Conservation (phyloP, 495 filamentous ascomycete genomes). For the Amniculicola lignicola region DNA sequence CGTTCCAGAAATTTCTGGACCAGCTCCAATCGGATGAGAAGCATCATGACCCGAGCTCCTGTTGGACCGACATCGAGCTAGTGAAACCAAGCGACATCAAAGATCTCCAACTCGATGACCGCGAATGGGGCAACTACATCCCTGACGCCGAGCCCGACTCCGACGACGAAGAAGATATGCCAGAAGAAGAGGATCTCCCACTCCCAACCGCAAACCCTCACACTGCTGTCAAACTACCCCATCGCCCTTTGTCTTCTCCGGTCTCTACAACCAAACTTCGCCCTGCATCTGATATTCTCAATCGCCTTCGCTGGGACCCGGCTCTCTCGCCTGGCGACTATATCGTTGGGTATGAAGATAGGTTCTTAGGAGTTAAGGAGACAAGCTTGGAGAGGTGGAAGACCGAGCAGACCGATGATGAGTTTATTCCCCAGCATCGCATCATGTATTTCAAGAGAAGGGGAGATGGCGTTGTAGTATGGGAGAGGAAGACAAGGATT, state of each 20-base stretch:
- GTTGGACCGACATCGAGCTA: constrained; percentile 49
- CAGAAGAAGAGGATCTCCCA: constrained; percentile 32
- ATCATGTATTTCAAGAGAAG: constrained; percentile 67
- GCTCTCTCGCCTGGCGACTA: constrained; percentile 59
- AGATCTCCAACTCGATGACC: constrained; percentile 44
- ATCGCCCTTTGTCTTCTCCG: neutral
- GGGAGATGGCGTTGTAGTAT: constrained; percentile 50
- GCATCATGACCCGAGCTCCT: constrained; percentile 48
- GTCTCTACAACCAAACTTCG: constrained; percentile 38
- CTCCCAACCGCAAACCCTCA: neutral
- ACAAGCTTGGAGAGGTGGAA: constrained; percentile 65
- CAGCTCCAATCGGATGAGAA: constrained; percentile 47
- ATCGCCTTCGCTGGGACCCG: constrained; percentile 69
- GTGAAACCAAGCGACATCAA: constrained; percentile 43
- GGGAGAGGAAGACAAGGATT: constrained; percentile 56
- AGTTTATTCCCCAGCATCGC: constrained; percentile 80
- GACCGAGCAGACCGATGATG: constrained; percentile 72
- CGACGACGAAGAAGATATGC: constrained; percentile 37
- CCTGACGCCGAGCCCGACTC: constrained; percentile 42
- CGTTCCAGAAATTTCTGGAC: constrained; percentile 49
- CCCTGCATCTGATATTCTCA: constrained; percentile 61
- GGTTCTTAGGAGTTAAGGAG: constrained; percentile 65
- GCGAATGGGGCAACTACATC: constrained; percentile 50
- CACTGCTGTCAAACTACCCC: neutral
- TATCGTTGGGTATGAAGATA: constrained; percentile 71